phyloP scores from a whole-genome alignment of 2,329 filamentous ascomycete species.

The Chaetomium globosum region DNA sequence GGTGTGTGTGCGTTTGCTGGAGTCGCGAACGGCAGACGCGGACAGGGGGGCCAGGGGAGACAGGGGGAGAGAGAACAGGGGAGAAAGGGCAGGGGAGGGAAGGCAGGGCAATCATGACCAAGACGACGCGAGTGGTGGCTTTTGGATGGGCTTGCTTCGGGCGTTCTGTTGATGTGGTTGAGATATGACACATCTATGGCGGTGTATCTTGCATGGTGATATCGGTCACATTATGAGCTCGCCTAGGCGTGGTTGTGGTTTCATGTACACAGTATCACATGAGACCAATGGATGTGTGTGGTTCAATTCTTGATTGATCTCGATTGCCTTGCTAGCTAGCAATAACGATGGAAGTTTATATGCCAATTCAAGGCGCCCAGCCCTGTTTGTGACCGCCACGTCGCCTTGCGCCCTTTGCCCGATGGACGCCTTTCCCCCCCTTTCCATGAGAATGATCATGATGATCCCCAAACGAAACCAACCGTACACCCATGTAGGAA shows the following conservation, averaged over 20 bases:
- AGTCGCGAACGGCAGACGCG: background rate
- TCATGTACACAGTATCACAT: background rate
- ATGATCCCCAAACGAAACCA: slow-evolving; percentile 9
- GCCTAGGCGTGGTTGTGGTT: background rate
- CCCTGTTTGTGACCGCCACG: slow-evolving; percentile 10
- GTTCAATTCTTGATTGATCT: slow-evolving; percentile 1
- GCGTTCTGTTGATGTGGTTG: background rate
- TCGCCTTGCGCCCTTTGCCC: slow-evolving; percentile 12
- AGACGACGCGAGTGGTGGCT: background rate
- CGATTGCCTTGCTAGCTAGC: slow-evolving; percentile 3
- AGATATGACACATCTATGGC: slow-evolving; percentile 16
- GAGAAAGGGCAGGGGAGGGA: background rate
- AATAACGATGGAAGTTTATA: slow-evolving; percentile 10
- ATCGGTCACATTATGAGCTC: slow-evolving; percentile 16
- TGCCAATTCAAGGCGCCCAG: slow-evolving; percentile 12
- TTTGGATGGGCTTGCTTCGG: slow-evolving; percentile 4
- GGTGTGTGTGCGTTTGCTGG: slow-evolving; percentile 1
- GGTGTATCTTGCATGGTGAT: slow-evolving; percentile 23
- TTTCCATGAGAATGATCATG: background rate
- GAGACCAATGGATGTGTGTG: slow-evolving; percentile 3
- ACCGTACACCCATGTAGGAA: slow-evolving; percentile 11
- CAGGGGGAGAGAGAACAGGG: background rate
- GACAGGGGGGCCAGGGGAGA: slow-evolving; percentile 5
- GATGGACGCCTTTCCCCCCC: slow-evolving; percentile 6
- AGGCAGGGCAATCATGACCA: background rate